Base-by-base conservation (phyloP, 768 basidiomycete genomes). In the Tulasnella sp. region DNA sequence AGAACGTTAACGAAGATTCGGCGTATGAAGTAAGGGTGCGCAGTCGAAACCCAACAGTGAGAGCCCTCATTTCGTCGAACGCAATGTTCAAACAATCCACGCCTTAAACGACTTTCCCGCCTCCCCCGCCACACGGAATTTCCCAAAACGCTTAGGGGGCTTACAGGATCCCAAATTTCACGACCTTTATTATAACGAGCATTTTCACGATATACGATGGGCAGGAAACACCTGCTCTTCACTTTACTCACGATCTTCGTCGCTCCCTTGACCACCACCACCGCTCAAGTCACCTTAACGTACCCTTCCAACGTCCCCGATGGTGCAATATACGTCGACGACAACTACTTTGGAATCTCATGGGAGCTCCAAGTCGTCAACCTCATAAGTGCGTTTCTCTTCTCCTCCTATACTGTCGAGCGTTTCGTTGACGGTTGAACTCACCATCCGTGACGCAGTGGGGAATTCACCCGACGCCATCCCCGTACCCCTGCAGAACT, bases 321-420 rank as follows among this genome's bases (percentile, higher is more conserved):
- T 35, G 62, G 64, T 42, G 73, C 71, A 5, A 65, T 69, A 19
- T 73, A 41, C 37, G 71, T 74, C n/a, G 17, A 72, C 19, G 73
- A 74, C 35, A 74, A 74, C 42, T 74, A 63, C 44, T 40, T 67
- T 37, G 73, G 72, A 19, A 74, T 74, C 9, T 74, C 73, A 3
- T 62, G 74, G 29, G 73, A 74, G 64, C 32, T 74, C 32, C 52
- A 72, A 32, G 71, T 74, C 22, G 34, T 74, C 34, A 72, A 74
- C 47, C 29, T 47, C 5, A 41, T 74, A n/a, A 74, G 73, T 74
- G 59, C n/a, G n/a, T n/a, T n/a, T n/a, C n/a, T n/a, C n/a, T n/a
- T n/a, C n/a, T n/a, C n/a, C n/a, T n/a, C n/a, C n/a, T n/a, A n/a
- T n/a, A n/a, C n/a, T n/a, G n/a, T n/a, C n/a, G n/a, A n/a, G n/a